Base-by-base conservation (phyloP, 2,329 filamentous ascomycete species). In the Ascochyta clinopodiicola region DNA sequence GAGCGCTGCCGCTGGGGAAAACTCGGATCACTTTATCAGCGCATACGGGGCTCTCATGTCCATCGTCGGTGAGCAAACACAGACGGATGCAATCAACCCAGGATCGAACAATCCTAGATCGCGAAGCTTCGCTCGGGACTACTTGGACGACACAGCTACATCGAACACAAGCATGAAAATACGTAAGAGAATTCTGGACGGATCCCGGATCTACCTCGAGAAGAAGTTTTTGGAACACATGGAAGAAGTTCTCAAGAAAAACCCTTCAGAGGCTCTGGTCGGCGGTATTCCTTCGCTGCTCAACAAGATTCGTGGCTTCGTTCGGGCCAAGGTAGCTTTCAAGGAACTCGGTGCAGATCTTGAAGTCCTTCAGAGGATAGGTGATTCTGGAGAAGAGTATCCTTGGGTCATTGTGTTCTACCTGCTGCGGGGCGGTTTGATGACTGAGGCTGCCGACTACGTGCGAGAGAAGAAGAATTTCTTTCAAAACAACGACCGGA, bases 331-430 rank as follows among this genome's bases (percentile, higher is more conserved):
- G 57, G 85, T 88, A 37, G 84, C 86, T 1, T 86, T 92, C 56
- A 96, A 93, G 76, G 92, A 96, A 69, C 84, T 98, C 38, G 90
- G 90, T 2, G 87, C 89, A 2, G 91, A 96, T 70, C 91, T 89
- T 59, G 86, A 88, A 4, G 87, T 94, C 62, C 81, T 97, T 42
- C 91, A 96, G 75, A 86, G 88, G 73, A 84, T 93, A 43, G 86
- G 77, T 27, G 71, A 71, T 22, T 59, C 71, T 13, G 75, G 87
- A 37, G 87, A 90, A 46, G 93, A 96, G 72, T 95, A 89, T 69
- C 89, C 93, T 61, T 99, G 95, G 95, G 92, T 93, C 38, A 84
- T 97, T 44, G 87, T 99, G 39, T 99, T 96, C 79, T 98, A 92
- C 76, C 84, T 98, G 36, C 80, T 99, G 22, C 87, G 95, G 40